Evolutionary conservation across 1,284 basidiomycete genomes (phyloP), one percentile per base, ranked within the genome.

Genomic region (Heterobasidion annosum): DNA sequence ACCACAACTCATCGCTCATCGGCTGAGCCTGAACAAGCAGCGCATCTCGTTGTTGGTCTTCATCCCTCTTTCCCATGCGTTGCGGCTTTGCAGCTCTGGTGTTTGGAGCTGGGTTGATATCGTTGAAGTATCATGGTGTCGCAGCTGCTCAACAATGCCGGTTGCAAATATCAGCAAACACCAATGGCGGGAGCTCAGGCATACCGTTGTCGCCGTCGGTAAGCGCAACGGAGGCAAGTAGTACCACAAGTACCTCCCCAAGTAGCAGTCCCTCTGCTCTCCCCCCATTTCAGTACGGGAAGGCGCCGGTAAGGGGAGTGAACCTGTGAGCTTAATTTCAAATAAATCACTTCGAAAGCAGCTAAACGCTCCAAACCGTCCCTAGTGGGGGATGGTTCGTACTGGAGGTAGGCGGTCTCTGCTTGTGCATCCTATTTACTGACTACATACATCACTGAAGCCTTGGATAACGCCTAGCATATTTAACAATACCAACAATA

Each of bases 391-490:
- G 82, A 25, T 84, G 82, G 83, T 74, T 84, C 53, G 81, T 85
- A 10, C 68, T 84, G 6, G 82, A 84, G 73, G 81, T 79, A 53
- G 50, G 68, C 56, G 32, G 3, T 10, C 45, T 10, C 12, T 13
- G 16, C 10, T 35, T 15, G 12, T n/a, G n/a, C 6, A 33, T n/a
- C 40, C 34, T 49, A 18, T 35, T 18, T 42, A 47, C 18, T 49
- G 4, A 35, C 32, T 25, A 25, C 25, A 25, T 25, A 25, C 32
- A 10, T 16, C 19, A 4, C 3, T 2, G 12, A 58, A 87, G 82
- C 83, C 84, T 43, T 88, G 85, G 85, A 88, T 87, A 58, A 87
- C 84, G 0, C 85, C 85, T 5, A 84, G 81, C 62, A 70, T 88
- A 12, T 88, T 88, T 62, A 71, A 83, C 54, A 76, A 72, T 60